Percentiles rank a stretch among this genome's conserved stretches.
Conservation (phyloP, 768 basidiomycete species). For the Solioccasus polychromus region DNA sequence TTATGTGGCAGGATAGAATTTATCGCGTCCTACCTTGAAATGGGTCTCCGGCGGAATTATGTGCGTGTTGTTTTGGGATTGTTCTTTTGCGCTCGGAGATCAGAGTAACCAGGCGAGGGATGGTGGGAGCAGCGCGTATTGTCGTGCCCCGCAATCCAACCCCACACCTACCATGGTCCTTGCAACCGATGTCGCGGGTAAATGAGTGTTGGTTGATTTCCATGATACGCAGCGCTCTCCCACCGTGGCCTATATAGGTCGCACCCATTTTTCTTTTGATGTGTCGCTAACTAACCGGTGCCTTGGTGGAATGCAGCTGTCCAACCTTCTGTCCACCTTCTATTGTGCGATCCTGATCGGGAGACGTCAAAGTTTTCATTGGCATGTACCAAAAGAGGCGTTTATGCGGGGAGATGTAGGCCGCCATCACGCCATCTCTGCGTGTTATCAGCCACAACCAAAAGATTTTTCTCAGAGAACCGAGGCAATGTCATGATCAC, state of each 20-base stretch:
- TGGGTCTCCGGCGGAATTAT: not conserved
- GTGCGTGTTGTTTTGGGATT: not conserved
- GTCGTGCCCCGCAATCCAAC: not conserved
- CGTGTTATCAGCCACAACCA: not conserved
- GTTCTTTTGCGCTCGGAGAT: not conserved
- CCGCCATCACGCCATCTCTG: not conserved
- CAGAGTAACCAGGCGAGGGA: not conserved
- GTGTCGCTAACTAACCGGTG: too few species aligned
- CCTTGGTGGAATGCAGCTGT: too few species aligned
- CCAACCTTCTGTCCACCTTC: too few species aligned
- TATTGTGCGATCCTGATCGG: not conserved
- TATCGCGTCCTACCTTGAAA: not conserved
- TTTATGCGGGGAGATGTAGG: slow-evolving; percentile 3
- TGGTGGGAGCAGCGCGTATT: not conserved
- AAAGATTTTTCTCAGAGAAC: not conserved
- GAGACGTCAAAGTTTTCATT: not conserved
- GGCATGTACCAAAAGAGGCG: slow-evolving; percentile 3
- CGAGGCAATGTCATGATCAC: too few species aligned
- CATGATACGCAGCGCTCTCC: too few species aligned
- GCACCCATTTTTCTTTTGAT: too few species aligned
- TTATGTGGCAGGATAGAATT: not conserved
- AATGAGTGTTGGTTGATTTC: too few species aligned
- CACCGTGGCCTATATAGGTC: not conserved
- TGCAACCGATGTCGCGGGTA: not conserved
- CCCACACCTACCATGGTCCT: not conserved